phyloP scores from a whole-genome alignment of 345 rosid genomes.

The Salix viminalis region DNA sequence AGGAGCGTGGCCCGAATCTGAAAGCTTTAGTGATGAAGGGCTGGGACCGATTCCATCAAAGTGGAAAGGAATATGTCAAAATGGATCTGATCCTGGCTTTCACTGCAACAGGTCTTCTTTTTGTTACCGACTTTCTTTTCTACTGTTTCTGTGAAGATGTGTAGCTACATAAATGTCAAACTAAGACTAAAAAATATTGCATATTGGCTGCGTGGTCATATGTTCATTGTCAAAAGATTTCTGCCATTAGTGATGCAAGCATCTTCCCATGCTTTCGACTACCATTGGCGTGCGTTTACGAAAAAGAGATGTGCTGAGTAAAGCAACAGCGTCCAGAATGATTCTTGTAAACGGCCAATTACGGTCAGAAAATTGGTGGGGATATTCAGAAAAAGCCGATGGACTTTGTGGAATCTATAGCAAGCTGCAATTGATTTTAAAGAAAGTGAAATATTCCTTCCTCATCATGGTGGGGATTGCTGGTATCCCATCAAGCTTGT shows the following conservation, averaged over 20 bases:
- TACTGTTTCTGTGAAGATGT: background rate
- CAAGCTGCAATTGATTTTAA: background rate
- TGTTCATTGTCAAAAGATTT: background rate
- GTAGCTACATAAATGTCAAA: no score
- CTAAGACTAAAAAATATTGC: background rate
- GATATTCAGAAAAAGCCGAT: background rate
- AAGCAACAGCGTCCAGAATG: background rate
- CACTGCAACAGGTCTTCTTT: conserved; percentile 23
- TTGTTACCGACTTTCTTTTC: background rate
- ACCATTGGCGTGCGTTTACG: no score
- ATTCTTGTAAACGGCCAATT: background rate
- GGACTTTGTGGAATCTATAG: conserved; percentile 5
- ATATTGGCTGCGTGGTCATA: background rate
- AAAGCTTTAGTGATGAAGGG: conserved; percentile 31
- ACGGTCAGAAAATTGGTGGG: background rate
- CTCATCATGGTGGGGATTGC: background rate
- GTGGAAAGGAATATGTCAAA: conserved; percentile 30
- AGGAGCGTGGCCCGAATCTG: conserved; percentile 35
- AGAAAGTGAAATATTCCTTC: background rate
- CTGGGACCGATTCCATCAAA: conserved; percentile 27
- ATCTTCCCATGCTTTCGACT: background rate
- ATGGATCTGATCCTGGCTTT: conserved; percentile 11
- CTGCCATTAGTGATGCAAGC: background rate
- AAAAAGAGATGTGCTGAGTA: no score
- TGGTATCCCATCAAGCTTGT: background rate